Evolutionary conservation across 1,139 yeast genomes (phyloP).

Genomic region (Lodderomyces beijingensis): DNA sequence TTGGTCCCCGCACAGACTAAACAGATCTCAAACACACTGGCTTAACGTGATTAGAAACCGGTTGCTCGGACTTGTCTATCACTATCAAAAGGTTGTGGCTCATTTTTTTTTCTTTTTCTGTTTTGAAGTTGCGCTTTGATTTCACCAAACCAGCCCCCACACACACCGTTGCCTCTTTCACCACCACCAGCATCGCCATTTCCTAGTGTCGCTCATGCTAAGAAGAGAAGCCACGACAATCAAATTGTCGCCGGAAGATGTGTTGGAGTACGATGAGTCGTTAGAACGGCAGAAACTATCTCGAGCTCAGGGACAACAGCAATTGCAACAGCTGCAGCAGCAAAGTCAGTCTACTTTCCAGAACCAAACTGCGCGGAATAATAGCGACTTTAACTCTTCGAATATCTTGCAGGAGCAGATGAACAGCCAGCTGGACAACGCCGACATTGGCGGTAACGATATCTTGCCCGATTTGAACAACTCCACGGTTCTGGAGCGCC

Average conservation of each 20-base stretch:
- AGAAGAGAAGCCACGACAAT: constrained; percentile 64
- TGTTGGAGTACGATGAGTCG: constrained; percentile 55
- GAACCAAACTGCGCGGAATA: constrained; percentile 2
- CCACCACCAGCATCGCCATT: too few species aligned
- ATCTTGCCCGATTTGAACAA: constrained; percentile 9
- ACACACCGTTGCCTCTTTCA: too few species aligned
- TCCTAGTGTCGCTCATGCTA: too few species aligned
- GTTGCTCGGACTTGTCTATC: too few species aligned
- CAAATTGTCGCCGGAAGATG: constrained; percentile 61
- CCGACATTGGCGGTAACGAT: constrained; percentile 8
- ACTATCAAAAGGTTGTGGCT: too few species aligned
- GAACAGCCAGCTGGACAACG: constrained; percentile 9
- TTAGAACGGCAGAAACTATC: constrained; percentile 11
- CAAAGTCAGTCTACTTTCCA: constrained; percentile 2
- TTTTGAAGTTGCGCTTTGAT: too few species aligned
- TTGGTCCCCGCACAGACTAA: too few species aligned
- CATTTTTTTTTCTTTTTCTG: too few species aligned
- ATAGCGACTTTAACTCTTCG: constrained; percentile 5
- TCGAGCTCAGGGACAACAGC: too few species aligned
- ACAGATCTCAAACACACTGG: too few species aligned
- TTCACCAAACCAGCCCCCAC: too few species aligned
- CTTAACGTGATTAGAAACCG: too few species aligned
- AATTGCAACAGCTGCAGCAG: constrained; percentile 7
- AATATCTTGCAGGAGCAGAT: constrained; percentile 16
- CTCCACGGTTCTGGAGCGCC: constrained; percentile 4